Evolutionary conservation across 768 basidiomycete genomes (phyloP).

Genomic region (Leccinum boreale): DNA sequence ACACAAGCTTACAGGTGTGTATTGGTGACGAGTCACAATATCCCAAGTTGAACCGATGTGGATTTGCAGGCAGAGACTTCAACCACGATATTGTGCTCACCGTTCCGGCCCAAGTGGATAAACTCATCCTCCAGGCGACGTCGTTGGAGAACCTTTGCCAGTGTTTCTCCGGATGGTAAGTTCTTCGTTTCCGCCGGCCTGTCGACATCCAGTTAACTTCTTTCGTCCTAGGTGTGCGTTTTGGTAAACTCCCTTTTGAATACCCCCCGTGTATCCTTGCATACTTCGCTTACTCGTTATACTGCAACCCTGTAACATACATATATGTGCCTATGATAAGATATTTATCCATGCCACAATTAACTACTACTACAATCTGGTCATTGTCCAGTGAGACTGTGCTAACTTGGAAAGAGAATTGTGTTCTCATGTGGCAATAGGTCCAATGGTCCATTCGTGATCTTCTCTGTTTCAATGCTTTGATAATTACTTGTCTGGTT

Average conservation of each 20-base stretch:
- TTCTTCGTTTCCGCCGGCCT: not conserved
- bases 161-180: slow-evolving; percentile 90
- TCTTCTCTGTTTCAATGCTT: no score
- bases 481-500: no score
- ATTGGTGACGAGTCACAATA: not conserved
- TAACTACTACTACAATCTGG: not conserved
- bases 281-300: slow-evolving; percentile 13
- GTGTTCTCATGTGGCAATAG: no score
- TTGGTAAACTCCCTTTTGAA: slow-evolving; percentile 46
- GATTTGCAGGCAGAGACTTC: slow-evolving; percentile 78
- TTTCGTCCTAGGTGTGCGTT: slow-evolving; percentile 58
- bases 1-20: slow-evolving; percentile 84
- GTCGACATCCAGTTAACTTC: slow-evolving; percentile 1
- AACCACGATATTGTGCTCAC: slow-evolving; percentile 73
- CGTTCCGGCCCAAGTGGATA: slow-evolving; percentile 86
- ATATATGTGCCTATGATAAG: slow-evolving; percentile 4
- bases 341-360: not conserved
- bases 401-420: slow-evolving; percentile 13
- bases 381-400: not conserved
- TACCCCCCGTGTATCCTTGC: slow-evolving; percentile 5
- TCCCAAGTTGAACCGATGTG: not conserved
- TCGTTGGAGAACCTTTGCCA: slow-evolving; percentile 94
- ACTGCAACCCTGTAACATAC: slow-evolving; percentile 24
- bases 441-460: no score
- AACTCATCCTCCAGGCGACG: slow-evolving; percentile 90